Evolutionary conservation across 2,329 filamentous ascomycete species (phyloP), one percentile per base, ranked within the genome.

Genomic region (Drechmeria coniospora): DNA sequence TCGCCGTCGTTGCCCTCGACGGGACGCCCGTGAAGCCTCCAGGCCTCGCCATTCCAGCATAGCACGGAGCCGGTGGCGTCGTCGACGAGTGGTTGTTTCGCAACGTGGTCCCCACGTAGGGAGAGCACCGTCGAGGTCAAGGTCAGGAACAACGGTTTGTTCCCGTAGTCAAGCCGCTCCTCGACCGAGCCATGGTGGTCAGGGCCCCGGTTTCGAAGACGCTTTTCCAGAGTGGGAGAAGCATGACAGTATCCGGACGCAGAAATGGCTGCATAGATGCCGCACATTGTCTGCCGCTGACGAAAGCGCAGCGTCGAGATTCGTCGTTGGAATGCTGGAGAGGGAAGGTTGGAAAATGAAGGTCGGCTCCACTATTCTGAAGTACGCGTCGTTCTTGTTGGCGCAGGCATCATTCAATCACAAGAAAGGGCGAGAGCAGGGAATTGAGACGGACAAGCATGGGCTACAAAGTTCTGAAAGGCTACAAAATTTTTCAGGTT

Each of bases 1-100:
- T 77, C 65, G 3, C 80, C 80, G 52, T 98, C 90, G 46, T 93
- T 94, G 32, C 74, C 79, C 5, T 44, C 32, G n/a, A 93, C 59
- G 1, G 50, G 42, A 8, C 63, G 41, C 19, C 63, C 64, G 7
- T 53, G 54, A 27, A 92, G 63, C 32, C 68, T 76, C 90, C 90
- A 98, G 1, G 84, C 87, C 49, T 98, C 90, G 23, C 90, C 90
- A 46, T 98, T 98, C 90, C 90, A 98, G 63, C 87, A 94, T 2
- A 98, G 62, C 1, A 81, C 59, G 1, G 77, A 82, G 4, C 64
- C 62, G 1, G 64, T 65, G 0, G 41, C 36, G 3, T 46, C 21
- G 37, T 78, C 68, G 23, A 65, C 50, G 4, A 92, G 65, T 2
- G 90, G 90, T 49, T 95, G 90, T 19, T 56, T 48, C 6, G 75